A percentile compares a stretch with the other conserved stretches of the same genome.
Conservation (phyloP, 192 early-diverging fungal species). For the Backusella tuberculispora region DNA sequence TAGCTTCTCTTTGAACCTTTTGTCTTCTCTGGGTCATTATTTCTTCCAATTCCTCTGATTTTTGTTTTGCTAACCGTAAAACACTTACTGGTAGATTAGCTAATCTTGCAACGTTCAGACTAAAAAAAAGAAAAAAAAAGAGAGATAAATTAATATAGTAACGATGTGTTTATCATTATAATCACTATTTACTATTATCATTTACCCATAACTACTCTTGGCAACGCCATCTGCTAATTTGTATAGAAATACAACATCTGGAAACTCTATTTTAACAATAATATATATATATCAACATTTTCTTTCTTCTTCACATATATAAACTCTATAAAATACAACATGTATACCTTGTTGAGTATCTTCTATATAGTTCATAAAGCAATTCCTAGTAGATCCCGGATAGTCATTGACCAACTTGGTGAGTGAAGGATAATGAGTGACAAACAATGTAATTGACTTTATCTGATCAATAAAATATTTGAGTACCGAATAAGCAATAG, state of each 20-base stretch:
- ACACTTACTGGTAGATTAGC: conserved; percentile 60
- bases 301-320: background rate
- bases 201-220: conserved; percentile 68
- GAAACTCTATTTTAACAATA: conserved; percentile 15
- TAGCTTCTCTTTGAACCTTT: background rate
- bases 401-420: conserved; percentile 46
- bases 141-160: too few species aligned
- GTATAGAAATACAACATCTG: conserved; percentile 70
- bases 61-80: conserved; percentile 53
- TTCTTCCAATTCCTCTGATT: conserved; percentile 55
- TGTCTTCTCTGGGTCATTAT: background rate
- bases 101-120: conserved; percentile 74
- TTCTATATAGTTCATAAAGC: conserved; percentile 60
- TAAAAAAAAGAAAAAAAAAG: conserved; percentile 2
- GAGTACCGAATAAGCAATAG: conserved; percentile 71
- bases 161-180: background rate
- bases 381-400: conserved; percentile 38
- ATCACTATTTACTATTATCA: background rate
- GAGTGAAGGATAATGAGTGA: conserved; percentile 82
- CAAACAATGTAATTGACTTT: conserved; percentile 67
- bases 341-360: conserved; percentile 30
- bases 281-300: conserved; percentile 14
- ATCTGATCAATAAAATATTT: conserved; percentile 55
- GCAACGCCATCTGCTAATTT: conserved; percentile 66
- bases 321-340: too few species aligned